Conservation (phyloP, 805 yeast species). For the Wickerhamiella cacticola region DNA sequence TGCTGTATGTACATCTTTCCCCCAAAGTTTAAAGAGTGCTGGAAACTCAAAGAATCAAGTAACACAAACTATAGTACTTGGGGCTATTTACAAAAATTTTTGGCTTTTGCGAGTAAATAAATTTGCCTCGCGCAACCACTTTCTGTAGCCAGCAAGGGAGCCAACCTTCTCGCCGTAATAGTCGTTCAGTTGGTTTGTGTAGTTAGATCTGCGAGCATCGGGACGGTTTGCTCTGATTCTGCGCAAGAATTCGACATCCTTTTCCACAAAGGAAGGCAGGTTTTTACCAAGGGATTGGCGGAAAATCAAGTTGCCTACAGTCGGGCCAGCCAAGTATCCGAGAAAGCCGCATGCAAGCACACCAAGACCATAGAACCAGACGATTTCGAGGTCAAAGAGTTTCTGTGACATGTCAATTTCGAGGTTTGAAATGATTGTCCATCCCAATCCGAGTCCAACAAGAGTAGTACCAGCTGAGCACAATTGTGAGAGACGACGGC, state of each 20-base stretch:
- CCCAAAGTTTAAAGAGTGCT: no score
- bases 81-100: slow-evolving; percentile 23
- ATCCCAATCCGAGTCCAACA: slow-evolving; percentile 53
- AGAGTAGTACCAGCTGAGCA: slow-evolving; percentile 60
- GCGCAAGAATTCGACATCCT: slow-evolving; percentile 62
- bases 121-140: slow-evolving; percentile 92
- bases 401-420: slow-evolving; percentile 82
- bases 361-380: slow-evolving; percentile 65
- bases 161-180: slow-evolving; percentile 95
- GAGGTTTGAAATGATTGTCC: slow-evolving; percentile 63
- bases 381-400: slow-evolving; percentile 81
- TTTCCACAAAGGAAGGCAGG: slow-evolving; percentile 27
- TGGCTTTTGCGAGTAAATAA: slow-evolving; percentile 43
- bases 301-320: slow-evolving; percentile 62
- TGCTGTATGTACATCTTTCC: no score
- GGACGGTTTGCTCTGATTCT: slow-evolving; percentile 72
- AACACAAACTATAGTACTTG: no score
- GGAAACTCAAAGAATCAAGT: no score
- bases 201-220: slow-evolving; percentile 81
- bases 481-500: slow-evolving; percentile 54
- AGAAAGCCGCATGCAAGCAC: slow-evolving; percentile 58
- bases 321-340: slow-evolving; percentile 77
- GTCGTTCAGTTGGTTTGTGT: slow-evolving; percentile 91
- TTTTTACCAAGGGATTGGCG: slow-evolving; percentile 25
- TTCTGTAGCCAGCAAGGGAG: slow-evolving; percentile 73